A percentile compares a stretch with the other conserved stretches of the same genome.
Evolutionary conservation across 2,329 filamentous ascomycete genomes (phyloP).

Genomic region (Penicillium sp.): DNA sequence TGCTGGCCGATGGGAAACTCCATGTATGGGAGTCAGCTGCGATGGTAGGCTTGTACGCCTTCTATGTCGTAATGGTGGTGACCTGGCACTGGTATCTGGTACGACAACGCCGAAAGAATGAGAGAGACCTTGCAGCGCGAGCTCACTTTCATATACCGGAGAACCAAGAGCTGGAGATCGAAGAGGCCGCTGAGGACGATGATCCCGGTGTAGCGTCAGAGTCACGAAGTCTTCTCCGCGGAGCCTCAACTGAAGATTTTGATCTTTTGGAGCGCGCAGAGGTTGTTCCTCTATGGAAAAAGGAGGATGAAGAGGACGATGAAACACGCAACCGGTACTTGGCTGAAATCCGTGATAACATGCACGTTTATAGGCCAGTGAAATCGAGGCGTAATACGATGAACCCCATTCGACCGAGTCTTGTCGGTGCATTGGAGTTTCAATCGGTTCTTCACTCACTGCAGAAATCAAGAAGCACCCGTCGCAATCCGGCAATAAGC

Average conservation of each 20-base stretch:
- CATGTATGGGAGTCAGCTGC: slow-evolving; percentile 82
- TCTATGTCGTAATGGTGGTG: slow-evolving; percentile 87
- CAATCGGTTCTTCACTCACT: slow-evolving; percentile 84
- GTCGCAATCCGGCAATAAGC: slow-evolving; percentile 63
- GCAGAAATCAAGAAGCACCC: slow-evolving; percentile 74
- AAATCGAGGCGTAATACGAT: slow-evolving; percentile 67
- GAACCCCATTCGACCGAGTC: slow-evolving; percentile 84
- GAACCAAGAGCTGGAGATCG: slow-evolving; percentile 58
- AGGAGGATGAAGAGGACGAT: slow-evolving; percentile 54
- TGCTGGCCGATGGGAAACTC: slow-evolving; percentile 79
- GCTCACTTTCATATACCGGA: slow-evolving; percentile 67
- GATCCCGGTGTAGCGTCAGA: slow-evolving; percentile 48
- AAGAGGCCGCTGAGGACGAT: slow-evolving; percentile 57
- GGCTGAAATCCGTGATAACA: slow-evolving; percentile 86
- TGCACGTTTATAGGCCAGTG: slow-evolving; percentile 75
- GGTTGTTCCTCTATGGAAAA: slow-evolving; percentile 42
- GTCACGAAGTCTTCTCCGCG: slow-evolving; percentile 45
- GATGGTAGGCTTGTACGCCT: slow-evolving; percentile 88
- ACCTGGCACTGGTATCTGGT: slow-evolving; percentile 85
- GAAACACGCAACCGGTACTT: slow-evolving; percentile 59
- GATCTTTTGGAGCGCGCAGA: slow-evolving; percentile 57
- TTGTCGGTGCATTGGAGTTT: slow-evolving; percentile 92
- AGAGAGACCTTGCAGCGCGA: slow-evolving; percentile 69
- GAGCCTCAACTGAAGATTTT: slow-evolving; percentile 62
- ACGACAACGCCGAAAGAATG: slow-evolving; percentile 59